phyloP scores from a whole-genome alignment of 768 basidiomycete genomes.

The Russula compacta region DNA sequence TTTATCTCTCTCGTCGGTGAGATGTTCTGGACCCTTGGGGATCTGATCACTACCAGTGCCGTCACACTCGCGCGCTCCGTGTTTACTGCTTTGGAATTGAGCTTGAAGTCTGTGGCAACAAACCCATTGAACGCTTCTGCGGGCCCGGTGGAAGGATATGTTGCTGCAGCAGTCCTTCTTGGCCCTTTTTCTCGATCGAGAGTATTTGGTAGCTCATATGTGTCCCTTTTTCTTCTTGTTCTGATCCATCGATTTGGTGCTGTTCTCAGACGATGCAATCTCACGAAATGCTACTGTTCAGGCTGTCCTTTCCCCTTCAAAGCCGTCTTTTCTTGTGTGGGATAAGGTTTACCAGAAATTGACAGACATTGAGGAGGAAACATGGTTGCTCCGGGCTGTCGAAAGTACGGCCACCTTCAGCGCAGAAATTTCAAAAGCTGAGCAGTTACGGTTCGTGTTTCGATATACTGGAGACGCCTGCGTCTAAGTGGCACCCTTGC shows the following conservation, averaged over 20 bases:
- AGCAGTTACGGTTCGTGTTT: slow-evolving; percentile 42
- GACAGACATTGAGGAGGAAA: slow-evolving; percentile 49
- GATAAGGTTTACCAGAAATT: slow-evolving; percentile 81
- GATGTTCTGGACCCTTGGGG: slow-evolving; percentile 42
- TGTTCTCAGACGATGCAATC: slow-evolving; percentile 37
- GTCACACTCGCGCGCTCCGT: slow-evolving; percentile 45
- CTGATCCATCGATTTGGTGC: slow-evolving; percentile 10
- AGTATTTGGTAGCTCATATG: slow-evolving; percentile 41
- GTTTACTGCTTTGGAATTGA: slow-evolving; percentile 55
- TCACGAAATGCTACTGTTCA: slow-evolving; percentile 41
- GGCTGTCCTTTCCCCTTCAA: slow-evolving; percentile 41
- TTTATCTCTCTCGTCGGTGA: slow-evolving; percentile 57
- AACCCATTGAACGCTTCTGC: slow-evolving; percentile 51
- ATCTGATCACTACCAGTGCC: slow-evolving; percentile 35
- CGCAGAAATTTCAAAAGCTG: slow-evolving; percentile 43
- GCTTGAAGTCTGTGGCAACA: slow-evolving; percentile 53
- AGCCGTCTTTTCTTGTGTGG: slow-evolving; percentile 81
- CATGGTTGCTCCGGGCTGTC: slow-evolving; percentile 66
- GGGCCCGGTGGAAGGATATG: slow-evolving; percentile 79
- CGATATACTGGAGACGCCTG: background rate
- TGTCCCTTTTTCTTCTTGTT: slow-evolving; percentile 12
- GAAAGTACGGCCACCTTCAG: slow-evolving; percentile 42
- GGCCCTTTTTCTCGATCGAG: slow-evolving; percentile 46
- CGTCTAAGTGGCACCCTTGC: background rate
- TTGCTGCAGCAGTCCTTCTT: slow-evolving; percentile 59